phyloP scores from a whole-genome alignment of 179 eudicot species.

The Spinacia oleracea region DNA sequence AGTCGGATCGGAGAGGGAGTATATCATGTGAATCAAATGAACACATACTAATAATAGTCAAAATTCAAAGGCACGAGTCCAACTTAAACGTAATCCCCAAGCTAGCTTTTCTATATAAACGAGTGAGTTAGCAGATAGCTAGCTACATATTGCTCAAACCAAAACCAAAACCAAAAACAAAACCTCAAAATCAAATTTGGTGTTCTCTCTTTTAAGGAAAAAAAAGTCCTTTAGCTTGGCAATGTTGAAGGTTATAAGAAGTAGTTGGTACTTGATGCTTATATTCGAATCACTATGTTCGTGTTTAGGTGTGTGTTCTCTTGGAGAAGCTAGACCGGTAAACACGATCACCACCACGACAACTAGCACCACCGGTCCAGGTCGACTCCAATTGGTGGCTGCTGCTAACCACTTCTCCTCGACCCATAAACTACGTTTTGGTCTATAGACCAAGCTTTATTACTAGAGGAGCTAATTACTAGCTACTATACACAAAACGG shows the following conservation, averaged over 20 bases:
- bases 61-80: not conserved
- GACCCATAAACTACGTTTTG: constrained; percentile 22
- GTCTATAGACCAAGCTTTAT: constrained; percentile 9
- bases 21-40: no score
- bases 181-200: constrained; percentile 1
- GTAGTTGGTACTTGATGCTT: constrained; percentile 18
- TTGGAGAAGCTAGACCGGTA: not conserved
- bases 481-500: not conserved
- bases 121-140: not conserved
- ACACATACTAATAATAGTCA: not conserved
- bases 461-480: not conserved
- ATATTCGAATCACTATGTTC: constrained; percentile 20
- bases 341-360: not conserved
- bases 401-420: constrained; percentile 34
- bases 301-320: constrained; percentile 15
- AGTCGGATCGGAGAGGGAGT: no score
- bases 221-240: not conserved
- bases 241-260: constrained; percentile 27
- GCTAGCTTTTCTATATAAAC: constrained; percentile 23
- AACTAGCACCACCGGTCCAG: not conserved
- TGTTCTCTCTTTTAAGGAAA: not conserved
- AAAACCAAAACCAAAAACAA: no score
- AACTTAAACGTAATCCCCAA: constrained; percentile 12
- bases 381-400: constrained; percentile 17
- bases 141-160: not conserved